Base-by-base conservation (phyloP, 1,284 basidiomycete genomes). In the Rhodotorula sp. region DNA sequence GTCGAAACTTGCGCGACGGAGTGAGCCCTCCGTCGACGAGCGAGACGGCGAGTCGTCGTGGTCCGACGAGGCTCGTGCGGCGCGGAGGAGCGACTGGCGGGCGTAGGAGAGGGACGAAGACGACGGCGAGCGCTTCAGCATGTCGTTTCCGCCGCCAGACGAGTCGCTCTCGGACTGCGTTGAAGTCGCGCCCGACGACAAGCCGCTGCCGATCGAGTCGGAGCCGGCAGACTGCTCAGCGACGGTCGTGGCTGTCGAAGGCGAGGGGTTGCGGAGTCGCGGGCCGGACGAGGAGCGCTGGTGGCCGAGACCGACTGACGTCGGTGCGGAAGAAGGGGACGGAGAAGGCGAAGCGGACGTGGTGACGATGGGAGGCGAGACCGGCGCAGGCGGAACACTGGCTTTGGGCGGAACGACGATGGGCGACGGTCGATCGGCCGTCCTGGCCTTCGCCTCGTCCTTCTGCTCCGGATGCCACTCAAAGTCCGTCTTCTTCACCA, bases 251-350 rank as follows among this genome's bases (percentile, higher is more conserved):
- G 67, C 55, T 28, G 56, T 54, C 30, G 68, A 62, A 1, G 71
- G 68, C 4, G 68, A 73, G 30, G 71, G 68, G 53, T 73, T 69
- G 50, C 71, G 68, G 11, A 67, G 55, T 26, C 65, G 65, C 20
- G 68, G 71, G 1, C 59, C 64, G 8, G 62, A 59, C 22, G 62
- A 44, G 11, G 61, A 55, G 16, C 68, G 54, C 16, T 31, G 44
- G 44, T 65, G 59, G 26, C 64, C 59, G 26, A 31, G 44, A n/a
- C 30, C 47, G 15, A 47, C 11, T 18, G 44, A 20, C 4, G 46
- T 24, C 20, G 57, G 9, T 22, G 57, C 46, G 28, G 67, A 4
- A 64, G 56, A 24, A 11, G 37, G 40, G 37, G 24, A 37, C 55
- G 16, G 55, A 57, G 37, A 57, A 40, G 55, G 55, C 34, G 31